Conservation (phyloP, 495 filamentous ascomycete genomes). For the Hypomontagnella monticulosa region DNA sequence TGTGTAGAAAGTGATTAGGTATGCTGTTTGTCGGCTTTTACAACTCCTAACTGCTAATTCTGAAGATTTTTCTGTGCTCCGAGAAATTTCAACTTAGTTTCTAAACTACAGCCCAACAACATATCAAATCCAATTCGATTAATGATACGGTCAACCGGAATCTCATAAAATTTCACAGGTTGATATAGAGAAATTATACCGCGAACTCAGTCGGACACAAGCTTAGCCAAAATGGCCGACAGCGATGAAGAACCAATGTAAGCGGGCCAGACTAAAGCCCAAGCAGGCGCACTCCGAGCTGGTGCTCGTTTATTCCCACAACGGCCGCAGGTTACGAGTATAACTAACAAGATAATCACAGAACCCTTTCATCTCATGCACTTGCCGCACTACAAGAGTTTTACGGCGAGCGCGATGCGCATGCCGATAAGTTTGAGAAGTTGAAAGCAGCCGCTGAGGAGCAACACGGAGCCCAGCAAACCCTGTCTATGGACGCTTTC, state of each 20-base stretch:
- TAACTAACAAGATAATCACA: constrained; percentile 29
- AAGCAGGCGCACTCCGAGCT: not conserved
- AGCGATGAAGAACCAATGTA: constrained; percentile 57
- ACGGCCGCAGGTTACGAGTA: not conserved
- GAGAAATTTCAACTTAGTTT: constrained; percentile 24
- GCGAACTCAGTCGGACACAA: not conserved
- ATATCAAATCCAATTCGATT: not conserved
- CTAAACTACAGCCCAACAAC: constrained; percentile 2
- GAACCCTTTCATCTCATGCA: constrained; percentile 66
- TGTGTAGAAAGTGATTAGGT: not conserved
- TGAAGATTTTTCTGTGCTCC: constrained; percentile 25
- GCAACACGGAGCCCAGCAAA: constrained; percentile 44
- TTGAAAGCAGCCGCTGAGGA: constrained; percentile 59
- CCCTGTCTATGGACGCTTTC: constrained; percentile 75
- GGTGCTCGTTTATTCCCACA: not conserved
- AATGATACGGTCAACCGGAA: not conserved
- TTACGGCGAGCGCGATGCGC: constrained; percentile 71
- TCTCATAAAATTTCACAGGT: not conserved
- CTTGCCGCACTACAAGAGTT: constrained; percentile 74
- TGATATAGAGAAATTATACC: not conserved
- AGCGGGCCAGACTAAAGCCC: constrained; percentile 11
- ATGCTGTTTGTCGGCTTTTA: too few species aligned
- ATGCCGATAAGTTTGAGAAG: constrained; percentile 70
- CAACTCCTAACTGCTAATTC: constrained; percentile 34
- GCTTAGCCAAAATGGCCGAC: constrained; percentile 42